Evolutionary conservation across 2,329 filamentous ascomycete genomes (phyloP).

Genomic region (Magnaporthiopsis incrustans): DNA sequence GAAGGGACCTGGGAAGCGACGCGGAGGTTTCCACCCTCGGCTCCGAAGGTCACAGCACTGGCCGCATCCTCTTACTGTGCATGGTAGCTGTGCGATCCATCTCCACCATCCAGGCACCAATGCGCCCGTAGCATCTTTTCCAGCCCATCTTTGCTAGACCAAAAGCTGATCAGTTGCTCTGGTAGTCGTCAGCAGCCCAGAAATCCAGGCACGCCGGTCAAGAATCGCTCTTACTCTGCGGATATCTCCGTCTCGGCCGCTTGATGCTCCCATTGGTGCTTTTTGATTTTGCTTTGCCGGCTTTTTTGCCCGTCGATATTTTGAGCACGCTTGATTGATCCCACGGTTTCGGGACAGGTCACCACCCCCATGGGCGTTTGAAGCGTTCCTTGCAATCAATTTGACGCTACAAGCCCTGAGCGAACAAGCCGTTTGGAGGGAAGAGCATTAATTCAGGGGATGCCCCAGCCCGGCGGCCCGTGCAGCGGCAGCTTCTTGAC

Average conservation of each 20-base stretch:
- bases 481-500: neutral
- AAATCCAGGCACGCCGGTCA: neutral
- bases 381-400: neutral
- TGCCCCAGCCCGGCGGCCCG: too few relatives aligned
- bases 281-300: neutral
- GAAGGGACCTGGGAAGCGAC: neutral
- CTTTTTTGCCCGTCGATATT: neutral
- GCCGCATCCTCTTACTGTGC: neutral
- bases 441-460: neutral
- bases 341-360: neutral
- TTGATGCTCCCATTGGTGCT: too few relatives aligned
- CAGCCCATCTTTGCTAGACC: neutral
- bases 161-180: neutral
- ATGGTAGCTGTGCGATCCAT: too few relatives aligned
- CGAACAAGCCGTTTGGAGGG: too few relatives aligned
- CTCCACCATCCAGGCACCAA: neutral
- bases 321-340: too few relatives aligned
- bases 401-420: too few relatives aligned
- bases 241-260: neutral
- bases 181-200: neutral
- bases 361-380: neutral
- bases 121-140: too few relatives aligned
- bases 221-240: neutral
- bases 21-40: neutral
- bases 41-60: neutral